Base-by-base conservation (phyloP, 208 protist genomes). In the Dictyostelium gargantuum region DNA sequence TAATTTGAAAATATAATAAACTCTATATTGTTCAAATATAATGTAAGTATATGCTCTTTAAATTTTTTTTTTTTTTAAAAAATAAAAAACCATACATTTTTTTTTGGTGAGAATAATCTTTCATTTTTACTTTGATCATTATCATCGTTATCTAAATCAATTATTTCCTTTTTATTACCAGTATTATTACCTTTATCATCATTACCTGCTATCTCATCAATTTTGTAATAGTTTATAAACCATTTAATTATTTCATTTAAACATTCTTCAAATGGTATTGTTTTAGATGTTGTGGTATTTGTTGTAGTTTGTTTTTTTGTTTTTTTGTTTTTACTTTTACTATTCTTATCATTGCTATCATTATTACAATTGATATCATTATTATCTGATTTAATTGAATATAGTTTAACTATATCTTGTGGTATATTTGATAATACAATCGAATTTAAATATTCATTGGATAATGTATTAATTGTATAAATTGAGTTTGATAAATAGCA, bases 91-190 rank as follows among this genome's bases (percentile, higher is more conserved):
- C 21, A 50, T 50, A 76, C 40, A 48, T 76, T 40, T 76, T 29
- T 38, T 75, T 48, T 32, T 32, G 40, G 23, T 40, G 5, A 23
- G 4, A 44, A 35, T 48, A 9, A 9, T 23, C 40, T 44, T 1
- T 85, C 54, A 0, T 32, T 74, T 44, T 29, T 80, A 32, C 32
- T 66, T 11, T 48, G n/a, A 66, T 66, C 56, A 13, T 32, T 29
- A 35, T n/a, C 6, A 32, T 77, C 42, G 26, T n/a, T 13, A 75
- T 85, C 80, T 11, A 85, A 63, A 85, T 74, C 46, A 32, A 76
- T 85, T 11, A 76, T 23, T 35, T 75, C n/a, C 26, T 84, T 66
- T 5, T 84, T 56, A 26, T 84, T 84, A 38, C 26, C 72, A 72
- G 0, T 66, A 52, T 58, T 58, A 35, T 17, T 66, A 66, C 35